A percentile compares a stretch with the other conserved stretches of the same genome.
Evolutionary conservation across 495 filamentous ascomycete species (phyloP).

Genomic region (Aspergillus sclerotioniger): DNA sequence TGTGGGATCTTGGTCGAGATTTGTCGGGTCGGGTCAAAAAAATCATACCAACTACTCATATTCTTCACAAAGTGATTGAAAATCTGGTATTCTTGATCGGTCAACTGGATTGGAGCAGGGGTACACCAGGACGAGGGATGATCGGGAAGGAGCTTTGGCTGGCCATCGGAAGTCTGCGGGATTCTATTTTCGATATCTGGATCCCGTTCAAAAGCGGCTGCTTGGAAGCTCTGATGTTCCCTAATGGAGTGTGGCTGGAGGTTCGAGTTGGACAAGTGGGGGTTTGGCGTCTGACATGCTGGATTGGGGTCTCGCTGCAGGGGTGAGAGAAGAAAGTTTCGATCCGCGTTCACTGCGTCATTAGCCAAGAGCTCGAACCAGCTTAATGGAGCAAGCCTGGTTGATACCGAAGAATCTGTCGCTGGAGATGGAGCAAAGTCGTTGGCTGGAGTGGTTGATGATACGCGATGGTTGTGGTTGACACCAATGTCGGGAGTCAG

Average conservation of each 20-base stretch:
- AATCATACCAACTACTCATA: conserved; percentile 24
- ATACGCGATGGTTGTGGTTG: background rate
- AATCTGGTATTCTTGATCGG: conserved; percentile 20
- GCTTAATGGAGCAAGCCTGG: conserved; percentile 25
- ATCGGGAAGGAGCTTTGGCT: conserved; percentile 12
- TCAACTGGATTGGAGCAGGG: conserved; percentile 16
- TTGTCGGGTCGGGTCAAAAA: conserved; percentile 24
- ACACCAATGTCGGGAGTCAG: background rate
- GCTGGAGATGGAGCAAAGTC: conserved; percentile 23
- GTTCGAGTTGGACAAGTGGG: background rate
- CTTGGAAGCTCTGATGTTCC: conserved; percentile 29
- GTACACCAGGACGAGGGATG: conserved; percentile 23
- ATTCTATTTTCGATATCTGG: conserved; percentile 19
- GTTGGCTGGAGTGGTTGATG: conserved; percentile 1
- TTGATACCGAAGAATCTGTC: conserved; percentile 23
- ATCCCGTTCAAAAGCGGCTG: conserved; percentile 24
- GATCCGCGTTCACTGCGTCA: conserved; percentile 30
- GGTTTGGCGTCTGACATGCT: background rate
- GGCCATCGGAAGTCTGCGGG: conserved; percentile 8
- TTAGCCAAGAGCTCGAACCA: conserved; percentile 33
- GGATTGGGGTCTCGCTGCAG: background rate
- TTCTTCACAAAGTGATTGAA: conserved; percentile 27
- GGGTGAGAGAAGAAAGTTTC: conserved; percentile 25
- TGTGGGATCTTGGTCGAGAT: conserved; percentile 23
- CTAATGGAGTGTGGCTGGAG: conserved; percentile 19